phyloP scores from a whole-genome alignment of 345 rosid genomes.

The Barbarea vulgaris region DNA sequence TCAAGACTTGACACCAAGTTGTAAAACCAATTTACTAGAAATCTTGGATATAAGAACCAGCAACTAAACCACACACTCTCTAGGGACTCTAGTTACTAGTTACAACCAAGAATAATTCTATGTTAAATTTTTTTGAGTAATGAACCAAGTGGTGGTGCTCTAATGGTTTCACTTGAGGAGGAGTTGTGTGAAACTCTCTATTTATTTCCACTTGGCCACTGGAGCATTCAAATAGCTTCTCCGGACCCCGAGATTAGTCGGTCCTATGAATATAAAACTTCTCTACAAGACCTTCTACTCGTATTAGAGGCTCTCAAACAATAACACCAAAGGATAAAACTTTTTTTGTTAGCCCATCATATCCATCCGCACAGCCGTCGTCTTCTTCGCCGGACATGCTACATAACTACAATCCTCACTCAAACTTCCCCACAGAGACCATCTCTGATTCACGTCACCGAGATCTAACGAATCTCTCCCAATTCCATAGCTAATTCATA shows the following conservation, averaged over 20 bases:
- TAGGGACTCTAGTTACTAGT: not conserved
- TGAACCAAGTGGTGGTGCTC: no score
- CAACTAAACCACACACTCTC: not conserved
- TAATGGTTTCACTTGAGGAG: no score
- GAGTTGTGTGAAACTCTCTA: no score
- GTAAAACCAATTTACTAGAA: not conserved
- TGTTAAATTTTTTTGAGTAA: not conserved
- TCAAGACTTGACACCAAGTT: not conserved
- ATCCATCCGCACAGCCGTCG: conserved; percentile 33
- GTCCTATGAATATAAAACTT: no score
- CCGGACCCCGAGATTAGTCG: no score
- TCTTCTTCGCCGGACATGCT: conserved; percentile 33
- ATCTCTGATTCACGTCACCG: not conserved
- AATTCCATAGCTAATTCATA: not conserved
- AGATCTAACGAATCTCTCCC: not conserved
- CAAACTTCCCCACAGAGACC: conserved; percentile 5
- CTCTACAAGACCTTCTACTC: not conserved
- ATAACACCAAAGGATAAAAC: not conserved
- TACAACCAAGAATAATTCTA: not conserved
- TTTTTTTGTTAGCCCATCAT: not conserved
- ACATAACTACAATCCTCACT: not conserved
- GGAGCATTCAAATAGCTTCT: no score
- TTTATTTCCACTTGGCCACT: no score
- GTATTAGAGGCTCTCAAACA: not conserved
- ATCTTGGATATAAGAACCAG: not conserved